Base-by-base conservation (phyloP, 148 eudicot species). In the Cornus florida region DNA sequence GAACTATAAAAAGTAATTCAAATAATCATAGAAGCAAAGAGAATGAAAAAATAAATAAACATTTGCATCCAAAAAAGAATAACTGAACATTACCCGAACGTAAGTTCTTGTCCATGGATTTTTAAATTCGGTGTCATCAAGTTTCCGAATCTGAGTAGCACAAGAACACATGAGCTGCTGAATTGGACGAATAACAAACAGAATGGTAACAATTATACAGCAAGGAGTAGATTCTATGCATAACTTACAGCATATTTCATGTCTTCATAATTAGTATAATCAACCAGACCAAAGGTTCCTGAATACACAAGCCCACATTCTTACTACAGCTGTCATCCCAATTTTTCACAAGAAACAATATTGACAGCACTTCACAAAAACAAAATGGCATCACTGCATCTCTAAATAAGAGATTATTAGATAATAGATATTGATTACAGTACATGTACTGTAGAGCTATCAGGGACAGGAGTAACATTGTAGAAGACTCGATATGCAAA, bases 211-310 rank as follows among this genome's bases (percentile, higher is more conserved):
- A 53, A 53, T 11, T n/a, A 10, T 20, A 62, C 23, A 53, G 19
- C 3, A 62, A 76, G 4, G 10, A 78, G 17, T 6, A 5, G 57
- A 17, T 6, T 16, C 57, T 28, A 17, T 43, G 6, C 12, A 65
- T 72, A 67, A 86, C 98, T 94, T 90, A 94, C 99, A 83, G 99
- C 99, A 87, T 94, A 94, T 87, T 92, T 94, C 99, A 96, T 94
- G 86, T 96, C 99, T 57, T 96, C 99, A 39, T 88, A 89, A 78
- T 90, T 92, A 48, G 97, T 94, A 81, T 96, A 96, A 82, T 96
- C 98, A 81, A 96, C 99, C 82, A 96, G 76, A 79, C 99, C 99
- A 88, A 77, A 94, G 69, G 99, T 90, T 78, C 99, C 99, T 96
- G 92, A 38, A 80, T 33, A 33, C 19, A 75, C 53, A 69, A 73